A percentile compares a stretch with the other conserved stretches of the same genome.
Evolutionary conservation across 2,329 filamentous ascomycete genomes (phyloP).

Genomic region (Aspergillus tubingensis): DNA sequence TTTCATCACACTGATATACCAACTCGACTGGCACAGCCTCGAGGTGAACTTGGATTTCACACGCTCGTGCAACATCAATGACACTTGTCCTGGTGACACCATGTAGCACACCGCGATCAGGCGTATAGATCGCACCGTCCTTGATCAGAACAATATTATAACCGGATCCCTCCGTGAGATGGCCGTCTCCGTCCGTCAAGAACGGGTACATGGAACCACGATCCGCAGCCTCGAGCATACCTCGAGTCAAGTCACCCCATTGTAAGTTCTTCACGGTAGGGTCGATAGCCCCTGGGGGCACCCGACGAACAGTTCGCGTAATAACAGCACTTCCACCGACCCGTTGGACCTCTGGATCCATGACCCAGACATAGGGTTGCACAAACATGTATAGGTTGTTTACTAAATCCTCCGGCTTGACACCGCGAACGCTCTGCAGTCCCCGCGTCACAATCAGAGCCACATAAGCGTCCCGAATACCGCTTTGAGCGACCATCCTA

Average conservation of each 20-base stretch:
- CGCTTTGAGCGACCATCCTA: conserved; percentile 51
- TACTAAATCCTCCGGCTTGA: conserved; percentile 34
- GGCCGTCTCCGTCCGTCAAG: conserved; percentile 52
- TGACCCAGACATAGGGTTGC: conserved; percentile 54
- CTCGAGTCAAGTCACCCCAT: conserved; percentile 52
- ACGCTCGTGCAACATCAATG: conserved; percentile 41
- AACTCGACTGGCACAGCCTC: conserved; percentile 43
- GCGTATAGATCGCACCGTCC: conserved; percentile 48
- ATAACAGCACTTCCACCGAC: conserved; percentile 47
- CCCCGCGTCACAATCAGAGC: conserved; percentile 56
- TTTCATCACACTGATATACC: conserved; percentile 49
- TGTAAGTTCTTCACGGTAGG: conserved; percentile 38
- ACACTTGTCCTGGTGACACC: conserved; percentile 54
- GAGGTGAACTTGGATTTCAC: background rate
- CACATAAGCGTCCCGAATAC: conserved; percentile 53
- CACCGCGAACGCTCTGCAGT: conserved; percentile 45
- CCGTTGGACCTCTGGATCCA: conserved; percentile 48
- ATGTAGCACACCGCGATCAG: conserved; percentile 51
- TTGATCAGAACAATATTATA: conserved; percentile 54
- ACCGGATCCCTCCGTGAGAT: conserved; percentile 53
- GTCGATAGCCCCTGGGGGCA: conserved; percentile 51
- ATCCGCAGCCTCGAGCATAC: conserved; percentile 50
- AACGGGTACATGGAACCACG: conserved; percentile 52
- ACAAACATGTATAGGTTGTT: conserved; percentile 53
- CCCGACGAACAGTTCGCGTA: conserved; percentile 49